phyloP scores from a whole-genome alignment of 1,284 basidiomycete genomes.

The Hemileia vastatrix region DNA sequence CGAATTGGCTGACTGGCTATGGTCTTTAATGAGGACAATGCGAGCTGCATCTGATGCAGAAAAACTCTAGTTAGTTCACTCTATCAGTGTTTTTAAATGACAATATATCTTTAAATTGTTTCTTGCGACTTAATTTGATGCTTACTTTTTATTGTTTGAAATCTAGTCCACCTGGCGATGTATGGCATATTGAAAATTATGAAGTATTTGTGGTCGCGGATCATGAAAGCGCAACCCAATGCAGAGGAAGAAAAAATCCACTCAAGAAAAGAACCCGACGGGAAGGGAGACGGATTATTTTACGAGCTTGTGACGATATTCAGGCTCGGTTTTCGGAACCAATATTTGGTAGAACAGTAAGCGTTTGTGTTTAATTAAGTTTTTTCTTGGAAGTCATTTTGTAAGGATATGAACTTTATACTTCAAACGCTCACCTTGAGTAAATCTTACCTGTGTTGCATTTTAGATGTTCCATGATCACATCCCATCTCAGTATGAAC shows the following conservation, averaged over 20 bases:
- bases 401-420: not conserved
- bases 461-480: slow-evolving; percentile 20
- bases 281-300: slow-evolving; percentile 47
- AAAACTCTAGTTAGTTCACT: slow-evolving; percentile 47
- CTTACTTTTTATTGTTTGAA: not conserved
- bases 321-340: slow-evolving; percentile 49
- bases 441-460: not conserved
- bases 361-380: not conserved
- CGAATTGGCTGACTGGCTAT: slow-evolving; percentile 46
- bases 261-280: slow-evolving; percentile 7
- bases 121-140: not conserved
- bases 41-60: slow-evolving; percentile 47
- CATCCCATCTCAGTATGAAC: slow-evolving; percentile 16
- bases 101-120: slow-evolving; percentile 20
- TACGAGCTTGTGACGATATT: slow-evolving; percentile 48
- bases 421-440: too few species aligned
- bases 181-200: slow-evolving; percentile 44
- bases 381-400: not conserved
- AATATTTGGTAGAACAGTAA: slow-evolving; percentile 34
- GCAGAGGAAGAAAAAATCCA: not conserved
- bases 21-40: slow-evolving; percentile 47
- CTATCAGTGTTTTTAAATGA: slow-evolving; percentile 41
- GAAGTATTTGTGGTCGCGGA: slow-evolving; percentile 44
- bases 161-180: slow-evolving; percentile 15
- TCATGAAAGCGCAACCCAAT: slow-evolving; percentile 11